Conservation (phyloP, 192 early-diverging fungal species). For the Podila minutissima region DNA sequence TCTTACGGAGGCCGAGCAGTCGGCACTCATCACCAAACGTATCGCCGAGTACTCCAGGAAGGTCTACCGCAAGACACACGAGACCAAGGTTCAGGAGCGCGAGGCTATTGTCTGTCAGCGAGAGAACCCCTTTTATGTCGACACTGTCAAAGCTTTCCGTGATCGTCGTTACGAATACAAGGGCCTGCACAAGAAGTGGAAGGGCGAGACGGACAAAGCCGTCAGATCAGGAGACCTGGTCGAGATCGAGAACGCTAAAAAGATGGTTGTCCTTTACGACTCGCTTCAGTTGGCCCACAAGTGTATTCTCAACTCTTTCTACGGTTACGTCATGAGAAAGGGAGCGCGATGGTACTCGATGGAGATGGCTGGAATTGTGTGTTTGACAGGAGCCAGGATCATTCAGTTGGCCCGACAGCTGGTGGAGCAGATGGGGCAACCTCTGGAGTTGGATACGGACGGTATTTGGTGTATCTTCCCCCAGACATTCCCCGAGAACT, state of each 20-base stretch:
- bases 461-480: slow-evolving; percentile 99
- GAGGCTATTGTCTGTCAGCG: slow-evolving; percentile 96
- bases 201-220: slow-evolving; percentile 83
- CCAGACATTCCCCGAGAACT: slow-evolving; percentile 92
- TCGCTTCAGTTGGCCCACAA: slow-evolving; percentile 99
- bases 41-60: slow-evolving; percentile 88
- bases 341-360: slow-evolving; percentile 98
- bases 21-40: slow-evolving; percentile 77
- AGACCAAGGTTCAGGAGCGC: slow-evolving; percentile 83
- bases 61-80: slow-evolving; percentile 86
- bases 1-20: slow-evolving; percentile 73
- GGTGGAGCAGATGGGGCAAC: slow-evolving; percentile 92
- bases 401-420: slow-evolving; percentile 96
- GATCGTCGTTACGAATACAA: slow-evolving; percentile 99
- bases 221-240: slow-evolving; percentile 68
- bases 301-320: slow-evolving; percentile 94
- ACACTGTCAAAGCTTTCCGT: slow-evolving; percentile 96
- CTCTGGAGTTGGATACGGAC: slow-evolving; percentile 98
- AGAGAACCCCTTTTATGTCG: slow-evolving; percentile 98
- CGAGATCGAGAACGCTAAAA: slow-evolving; percentile 83
- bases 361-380: slow-evolving; percentile 99
- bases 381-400: slow-evolving; percentile 94
- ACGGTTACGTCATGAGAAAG: slow-evolving; percentile 99
- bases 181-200: slow-evolving; percentile 90
- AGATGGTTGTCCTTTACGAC: slow-evolving; percentile 95